Base-by-base conservation (phyloP, 176 grass and related monocot species). In the Aechmea fasciata region DNA sequence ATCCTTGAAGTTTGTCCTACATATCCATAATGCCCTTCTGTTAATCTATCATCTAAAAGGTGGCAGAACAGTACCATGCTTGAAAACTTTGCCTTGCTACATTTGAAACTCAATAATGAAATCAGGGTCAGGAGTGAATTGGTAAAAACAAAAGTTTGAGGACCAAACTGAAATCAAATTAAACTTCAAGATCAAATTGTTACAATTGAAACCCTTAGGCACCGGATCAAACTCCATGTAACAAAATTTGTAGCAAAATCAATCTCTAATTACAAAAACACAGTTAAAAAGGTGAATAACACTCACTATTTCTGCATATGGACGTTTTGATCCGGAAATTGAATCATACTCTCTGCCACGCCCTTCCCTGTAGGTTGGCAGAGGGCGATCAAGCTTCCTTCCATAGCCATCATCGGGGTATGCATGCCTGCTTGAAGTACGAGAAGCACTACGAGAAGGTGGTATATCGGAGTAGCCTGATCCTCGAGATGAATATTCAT, bases 401-500 rank as follows among this genome's bases (percentile, higher is more conserved):
- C 79, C 84, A 77, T 96, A 91, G 69, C 77, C 68, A 24, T 96
- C 85, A 89, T 88, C 84, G 79, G 50, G 51, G 79, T 87, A 89
- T 69, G 74, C 74, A 65, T 82, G 73, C 61, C 89, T 79, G 68
- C 92, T 82, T 24, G 78, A 75, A 78, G 88, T 52, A 20, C 84
- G 81, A 52, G 86, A 74, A 72, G 80, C 74, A 11, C 73, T 76
- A 72, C 81, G 80, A 83, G 76, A 76, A 80, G 72, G 79, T 25
- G 72, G 79, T 25, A 88, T 51, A 69, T 88, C 85, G 47, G 82
- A 77, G 88, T 83, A 92, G 55, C 75, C 57, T 50, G 89, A 72
- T 23, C 80, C 85, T 15, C 84, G 85, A 18, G 82, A 81, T 14
- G 50, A 83, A 75, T 87, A 92, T 14, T 93, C 85, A 51, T 97